These are phyloP conservation scores for Salix dunnii DNA, from an alignment of 345 rosid species.

Conservation along the genomic window DNA sequence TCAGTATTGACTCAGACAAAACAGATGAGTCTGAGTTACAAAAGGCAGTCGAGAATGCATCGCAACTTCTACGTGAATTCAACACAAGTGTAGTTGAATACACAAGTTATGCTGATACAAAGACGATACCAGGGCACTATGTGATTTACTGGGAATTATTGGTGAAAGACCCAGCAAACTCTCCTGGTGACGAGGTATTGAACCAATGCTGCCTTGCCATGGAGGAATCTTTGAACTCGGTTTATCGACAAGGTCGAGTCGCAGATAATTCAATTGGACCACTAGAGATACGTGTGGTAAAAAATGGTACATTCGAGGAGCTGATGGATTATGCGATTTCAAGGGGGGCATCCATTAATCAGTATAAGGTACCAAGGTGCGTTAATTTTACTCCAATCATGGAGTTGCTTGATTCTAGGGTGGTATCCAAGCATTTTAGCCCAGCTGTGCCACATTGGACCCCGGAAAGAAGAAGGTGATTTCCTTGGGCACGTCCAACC, in stretches of 20 bases:
- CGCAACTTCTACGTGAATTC: constrained; percentile 17
- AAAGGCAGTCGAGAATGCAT: constrained; percentile 36
- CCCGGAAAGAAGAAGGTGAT: constrained; percentile 23
- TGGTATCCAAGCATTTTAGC: constrained; percentile 32
- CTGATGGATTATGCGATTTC: constrained; percentile 46
- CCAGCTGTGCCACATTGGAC: constrained; percentile 37
- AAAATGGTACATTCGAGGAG: constrained; percentile 41
- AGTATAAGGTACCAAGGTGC: constrained; percentile 44
- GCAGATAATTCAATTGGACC: constrained; percentile 41
- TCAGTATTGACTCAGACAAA: constrained; percentile 43
- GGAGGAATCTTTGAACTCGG: constrained; percentile 40
- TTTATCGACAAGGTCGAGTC: constrained; percentile 41
- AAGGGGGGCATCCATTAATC: constrained; percentile 45
- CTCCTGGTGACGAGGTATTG: constrained; percentile 25
- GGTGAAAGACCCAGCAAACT: constrained; percentile 23
- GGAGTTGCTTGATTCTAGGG: constrained; percentile 43
- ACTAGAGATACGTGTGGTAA: constrained; percentile 39
- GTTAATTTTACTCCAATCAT: constrained; percentile 39
- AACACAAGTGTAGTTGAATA: constrained; percentile 38
- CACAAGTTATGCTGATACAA: constrained; percentile 41
- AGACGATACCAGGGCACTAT: constrained; percentile 41
- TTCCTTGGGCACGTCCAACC: background rate
- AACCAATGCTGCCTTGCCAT: constrained; percentile 32
- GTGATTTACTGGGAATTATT: constrained; percentile 43
- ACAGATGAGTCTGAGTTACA: constrained; percentile 42